These are phyloP conservation scores for Aspergillus tubingensis DNA, from an alignment of 2,329 filamentous ascomycete species.

Conservation along the genomic window DNA sequence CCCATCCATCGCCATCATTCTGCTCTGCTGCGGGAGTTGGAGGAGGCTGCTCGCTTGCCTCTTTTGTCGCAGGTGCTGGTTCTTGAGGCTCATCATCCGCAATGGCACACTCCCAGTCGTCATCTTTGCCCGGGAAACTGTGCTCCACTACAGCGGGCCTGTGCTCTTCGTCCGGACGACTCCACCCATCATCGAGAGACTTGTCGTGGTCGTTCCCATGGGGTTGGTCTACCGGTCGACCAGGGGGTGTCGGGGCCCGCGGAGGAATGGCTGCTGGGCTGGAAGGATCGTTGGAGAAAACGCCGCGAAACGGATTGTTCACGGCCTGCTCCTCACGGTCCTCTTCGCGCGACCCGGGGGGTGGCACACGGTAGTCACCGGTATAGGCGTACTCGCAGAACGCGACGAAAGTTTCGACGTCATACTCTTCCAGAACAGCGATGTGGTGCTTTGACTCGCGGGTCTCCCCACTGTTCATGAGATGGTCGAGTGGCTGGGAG, in stretches of 20 bases:
- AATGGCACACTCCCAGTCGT: slow-evolving; percentile 8
- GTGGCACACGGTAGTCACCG: slow-evolving; percentile 47
- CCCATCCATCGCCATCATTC: slow-evolving; percentile 2
- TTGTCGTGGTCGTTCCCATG: not conserved
- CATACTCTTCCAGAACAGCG: slow-evolving; percentile 48
- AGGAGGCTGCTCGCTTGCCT: slow-evolving; percentile 7
- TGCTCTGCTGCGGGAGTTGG: slow-evolving; percentile 6
- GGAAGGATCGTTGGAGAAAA: slow-evolving; percentile 18
- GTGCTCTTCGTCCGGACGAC: not conserved
- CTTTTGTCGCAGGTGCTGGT: not conserved
- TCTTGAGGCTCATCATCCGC: slow-evolving; percentile 12
- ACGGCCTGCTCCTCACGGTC: slow-evolving; percentile 19
- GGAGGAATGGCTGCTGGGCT: slow-evolving; percentile 2
- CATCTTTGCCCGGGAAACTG: not conserved
- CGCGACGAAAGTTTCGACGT: slow-evolving; percentile 51
- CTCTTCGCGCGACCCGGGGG: slow-evolving; percentile 26
- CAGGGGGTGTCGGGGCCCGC: slow-evolving; percentile 5
- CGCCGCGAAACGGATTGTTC: slow-evolving; percentile 17
- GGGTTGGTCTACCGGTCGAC: not conserved
- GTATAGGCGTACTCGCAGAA: slow-evolving; percentile 55
- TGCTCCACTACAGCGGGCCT: not conserved
- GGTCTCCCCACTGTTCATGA: slow-evolving; percentile 51
- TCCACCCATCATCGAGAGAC: slow-evolving; percentile 1
- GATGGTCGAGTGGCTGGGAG: slow-evolving; percentile 45
- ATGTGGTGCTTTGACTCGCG: slow-evolving; percentile 47